Conservation (phyloP, 257 asterid genomes). For the Scutellaria baicalensis region DNA sequence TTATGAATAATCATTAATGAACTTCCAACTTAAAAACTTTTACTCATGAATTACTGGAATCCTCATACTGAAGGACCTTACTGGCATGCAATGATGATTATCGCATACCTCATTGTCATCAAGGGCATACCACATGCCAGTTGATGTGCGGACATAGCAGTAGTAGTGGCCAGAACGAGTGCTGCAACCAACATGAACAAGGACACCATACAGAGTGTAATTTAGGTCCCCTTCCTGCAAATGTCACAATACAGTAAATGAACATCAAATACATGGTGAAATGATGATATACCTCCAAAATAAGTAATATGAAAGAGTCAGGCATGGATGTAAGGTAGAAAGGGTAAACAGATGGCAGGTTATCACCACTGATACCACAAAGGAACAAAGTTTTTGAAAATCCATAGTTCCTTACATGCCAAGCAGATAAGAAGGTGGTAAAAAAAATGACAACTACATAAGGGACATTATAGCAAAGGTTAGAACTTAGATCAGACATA, state of each 20-base stretch:
- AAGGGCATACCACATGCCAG: slow-evolving; percentile 94
- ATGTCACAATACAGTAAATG: not conserved
- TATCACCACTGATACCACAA: not conserved
- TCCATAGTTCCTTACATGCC: not conserved
- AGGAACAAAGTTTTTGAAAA: not conserved
- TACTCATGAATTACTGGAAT: not conserved
- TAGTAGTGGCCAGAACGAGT: slow-evolving; percentile 97
- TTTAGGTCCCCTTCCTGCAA: slow-evolving; percentile 78
- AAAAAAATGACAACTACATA: not conserved
- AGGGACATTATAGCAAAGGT: too few relatives aligned
- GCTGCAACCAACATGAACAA: slow-evolving; percentile 96
- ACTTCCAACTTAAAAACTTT: not conserved
- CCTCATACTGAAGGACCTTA: not conserved
- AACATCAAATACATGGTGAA: not conserved
- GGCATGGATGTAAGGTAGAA: not conserved
- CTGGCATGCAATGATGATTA: not conserved
- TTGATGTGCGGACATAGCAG: slow-evolving; percentile 97
- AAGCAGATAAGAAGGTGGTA: not conserved
- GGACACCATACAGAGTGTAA: slow-evolving; percentile 93
- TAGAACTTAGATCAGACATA: too few relatives aligned
- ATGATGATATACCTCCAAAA: not conserved
- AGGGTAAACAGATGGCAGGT: not conserved
- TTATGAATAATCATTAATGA: not conserved
- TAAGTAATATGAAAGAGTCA: not conserved
- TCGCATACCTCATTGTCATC: slow-evolving; percentile 86